Evolutionary conservation across 495 filamentous ascomycete genomes (phyloP).

Genomic region (Letharia lupina): DNA sequence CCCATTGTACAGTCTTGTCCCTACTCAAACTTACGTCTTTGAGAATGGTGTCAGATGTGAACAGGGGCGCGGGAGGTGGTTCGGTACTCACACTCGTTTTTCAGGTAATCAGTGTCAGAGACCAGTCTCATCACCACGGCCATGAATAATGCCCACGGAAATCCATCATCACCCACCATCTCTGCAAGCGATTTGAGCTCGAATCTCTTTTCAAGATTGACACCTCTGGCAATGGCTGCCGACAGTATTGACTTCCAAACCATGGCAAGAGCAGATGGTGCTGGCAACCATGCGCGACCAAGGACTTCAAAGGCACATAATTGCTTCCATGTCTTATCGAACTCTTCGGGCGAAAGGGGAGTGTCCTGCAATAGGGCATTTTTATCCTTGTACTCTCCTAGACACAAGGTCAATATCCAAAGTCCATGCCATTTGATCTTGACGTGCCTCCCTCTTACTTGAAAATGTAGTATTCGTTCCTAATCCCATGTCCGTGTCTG

Average conservation of each 20-base stretch:
- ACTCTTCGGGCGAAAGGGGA: constrained; percentile 39
- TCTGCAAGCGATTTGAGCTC: constrained; percentile 13
- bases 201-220: constrained; percentile 33
- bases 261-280: constrained; percentile 33
- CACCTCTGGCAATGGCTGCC: constrained; percentile 37
- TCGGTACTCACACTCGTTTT: constrained; percentile 30
- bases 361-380: constrained; percentile 35
- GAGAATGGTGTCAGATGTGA: constrained; percentile 23
- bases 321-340: constrained; percentile 40
- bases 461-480: constrained; percentile 20
- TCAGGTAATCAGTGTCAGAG: constrained; percentile 25
- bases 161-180: constrained; percentile 26
- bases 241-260: constrained; percentile 43
- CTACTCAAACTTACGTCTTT: constrained; percentile 43
- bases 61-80: constrained; percentile 18
- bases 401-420: neutral
- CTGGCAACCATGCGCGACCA: constrained; percentile 35
- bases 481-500: constrained; percentile 20
- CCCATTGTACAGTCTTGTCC: constrained; percentile 37
- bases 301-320: constrained; percentile 42
- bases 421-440: neutral
- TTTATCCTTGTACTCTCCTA: constrained; percentile 17
- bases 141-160: constrained; percentile 16
- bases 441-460: neutral
- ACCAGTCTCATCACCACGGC: constrained; percentile 25